phyloP scores from a whole-genome alignment of 176 grass and related monocot genomes.

The Chrysopogon serrulatus region DNA sequence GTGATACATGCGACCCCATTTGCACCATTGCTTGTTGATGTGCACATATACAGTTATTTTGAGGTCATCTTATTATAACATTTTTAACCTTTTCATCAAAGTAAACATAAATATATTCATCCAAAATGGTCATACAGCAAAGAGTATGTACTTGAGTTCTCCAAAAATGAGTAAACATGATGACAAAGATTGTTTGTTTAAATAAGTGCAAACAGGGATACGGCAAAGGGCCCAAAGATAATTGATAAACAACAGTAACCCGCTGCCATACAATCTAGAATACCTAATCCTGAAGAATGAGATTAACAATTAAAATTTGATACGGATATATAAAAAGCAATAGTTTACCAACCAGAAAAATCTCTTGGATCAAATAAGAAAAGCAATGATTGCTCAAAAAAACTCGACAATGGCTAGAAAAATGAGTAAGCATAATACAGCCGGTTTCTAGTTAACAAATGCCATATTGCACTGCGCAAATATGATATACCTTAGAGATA shows the following conservation, averaged over 20 bases:
- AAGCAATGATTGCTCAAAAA: neutral
- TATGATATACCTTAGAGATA: neutral
- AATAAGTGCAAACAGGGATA: constrained; percentile 13
- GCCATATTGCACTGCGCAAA: neutral
- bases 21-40: constrained; percentile 61
- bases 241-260: constrained; percentile 1
- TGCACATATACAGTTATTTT: constrained; percentile 66
- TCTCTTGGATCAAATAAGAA: neutral
- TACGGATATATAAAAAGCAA: neutral
- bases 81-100: constrained; percentile 23
- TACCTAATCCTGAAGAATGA: constrained; percentile 1
- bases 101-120: constrained; percentile 21
- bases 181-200: neutral
- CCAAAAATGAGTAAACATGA: neutral
- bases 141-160: constrained; percentile 16
- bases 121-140: constrained; percentile 2
- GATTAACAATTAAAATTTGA: constrained; percentile 1
- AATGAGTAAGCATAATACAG: constrained; percentile 2
- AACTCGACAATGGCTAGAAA: constrained; percentile 7
- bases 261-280: neutral
- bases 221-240: neutral
- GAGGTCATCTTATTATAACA: constrained; percentile 23
- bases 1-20: constrained; percentile 66
- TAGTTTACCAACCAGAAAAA: neutral
- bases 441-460: constrained; percentile 1